phyloP scores from a whole-genome alignment of 2,329 filamentous ascomycete species.

The Cladorrhinum sp. region DNA sequence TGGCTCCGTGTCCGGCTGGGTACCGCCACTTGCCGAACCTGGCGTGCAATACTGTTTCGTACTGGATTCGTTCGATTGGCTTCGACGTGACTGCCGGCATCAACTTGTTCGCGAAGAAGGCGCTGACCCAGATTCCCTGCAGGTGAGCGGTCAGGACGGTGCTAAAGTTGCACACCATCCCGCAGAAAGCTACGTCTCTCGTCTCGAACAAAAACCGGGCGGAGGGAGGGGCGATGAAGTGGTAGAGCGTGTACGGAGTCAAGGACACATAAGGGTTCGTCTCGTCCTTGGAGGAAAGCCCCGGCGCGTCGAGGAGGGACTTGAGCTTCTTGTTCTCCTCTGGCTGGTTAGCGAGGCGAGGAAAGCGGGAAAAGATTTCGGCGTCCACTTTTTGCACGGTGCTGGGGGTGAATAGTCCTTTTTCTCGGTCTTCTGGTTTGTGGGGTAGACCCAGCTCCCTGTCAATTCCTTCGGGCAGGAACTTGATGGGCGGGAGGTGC shows the following conservation, averaged over 20 bases:
- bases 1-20: conserved; percentile 60
- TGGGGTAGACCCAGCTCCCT: conserved; percentile 50
- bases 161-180: conserved; percentile 43
- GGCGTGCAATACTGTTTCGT: conserved; percentile 61
- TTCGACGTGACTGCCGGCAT: conserved; percentile 30
- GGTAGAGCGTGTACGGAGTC: conserved; percentile 44
- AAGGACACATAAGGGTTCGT: conserved; percentile 30
- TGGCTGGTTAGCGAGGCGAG: conserved; percentile 51
- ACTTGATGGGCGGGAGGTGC: conserved; percentile 49
- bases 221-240: conserved; percentile 45
- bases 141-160: conserved; percentile 42
- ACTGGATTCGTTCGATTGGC: conserved; percentile 43
- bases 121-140: conserved; percentile 61
- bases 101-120: conserved; percentile 60
- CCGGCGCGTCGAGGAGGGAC: conserved; percentile 41
- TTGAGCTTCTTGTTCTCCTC: conserved; percentile 45
- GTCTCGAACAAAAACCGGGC: conserved; percentile 35
- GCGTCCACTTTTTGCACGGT: conserved; percentile 46
- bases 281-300: conserved; percentile 33
- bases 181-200: conserved; percentile 46
- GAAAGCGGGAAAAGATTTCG: conserved; percentile 53
- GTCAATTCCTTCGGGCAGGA: conserved; percentile 47
- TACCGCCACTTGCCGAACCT: conserved; percentile 70
- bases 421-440: conserved; percentile 21
- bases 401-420: conserved; percentile 35